Evolutionary conservation across 768 basidiomycete species (phyloP), one percentile per base, ranked within the genome.

Genomic region (Termitomyces sp.): DNA sequence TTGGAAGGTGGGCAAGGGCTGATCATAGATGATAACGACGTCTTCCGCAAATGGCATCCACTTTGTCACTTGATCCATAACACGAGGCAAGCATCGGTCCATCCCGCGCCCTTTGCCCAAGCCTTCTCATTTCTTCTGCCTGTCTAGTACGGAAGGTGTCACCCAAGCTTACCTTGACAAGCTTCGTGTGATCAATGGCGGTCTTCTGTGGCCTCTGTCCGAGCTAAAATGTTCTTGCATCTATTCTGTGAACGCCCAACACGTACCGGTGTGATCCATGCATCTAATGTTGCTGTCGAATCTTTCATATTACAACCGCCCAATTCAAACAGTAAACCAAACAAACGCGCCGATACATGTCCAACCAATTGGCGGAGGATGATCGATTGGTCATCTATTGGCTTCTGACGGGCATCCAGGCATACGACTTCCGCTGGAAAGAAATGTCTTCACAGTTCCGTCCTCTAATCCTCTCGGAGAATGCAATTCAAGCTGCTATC

Each of bases 31-130:
- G n/a, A n/a, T n/a, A n/a, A n/a, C n/a, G n/a, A n/a, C n/a, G n/a
- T n/a, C n/a, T n/a, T 46, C 54, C 58, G 42, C 44, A 58, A 58
- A 19, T 37, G 57, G 57, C 37, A 55, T 24, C 32, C 40, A 53
- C 50, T 58, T 42, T 53, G 62, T 65, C 62, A 63, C 62, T 63
- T 65, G 64, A 63, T 63, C 53, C 46, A 49, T 52, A 58, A 59
- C 68, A 68, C 61, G 65, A 65, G 68, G 67, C 64, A 63, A n/a
- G n/a, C n/a, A n/a, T n/a, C n/a, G n/a, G n/a, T n/a, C n/a, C n/a
- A n/a, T n/a, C n/a, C n/a, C n/a, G n/a, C n/a, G n/a, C n/a, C n/a
- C n/a, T n/a, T n/a, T n/a, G n/a, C n/a, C 71, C 71, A 65, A 60
- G n/a, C n/a, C n/a, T n/a, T n/a, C n/a, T n/a, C n/a, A n/a, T n/a